Base-by-base conservation (phyloP, 306 rosid species). In the Trifolium pratense region DNA sequence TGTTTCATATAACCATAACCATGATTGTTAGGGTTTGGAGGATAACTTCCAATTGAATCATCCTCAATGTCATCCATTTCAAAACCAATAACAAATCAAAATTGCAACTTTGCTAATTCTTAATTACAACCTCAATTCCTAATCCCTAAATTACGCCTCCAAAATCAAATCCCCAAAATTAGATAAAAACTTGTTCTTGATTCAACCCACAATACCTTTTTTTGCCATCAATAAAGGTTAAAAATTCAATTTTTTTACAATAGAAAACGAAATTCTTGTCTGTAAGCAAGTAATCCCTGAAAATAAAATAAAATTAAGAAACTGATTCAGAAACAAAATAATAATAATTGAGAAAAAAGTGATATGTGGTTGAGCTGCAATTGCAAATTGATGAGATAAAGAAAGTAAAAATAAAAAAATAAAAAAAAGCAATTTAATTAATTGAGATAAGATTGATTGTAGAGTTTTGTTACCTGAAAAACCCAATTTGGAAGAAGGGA, bases 51-150 rank as follows among this genome's bases (percentile, higher is more conserved):
- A 56, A 56, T 23, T 56, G 34, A 79, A 72, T 86, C 96, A 79
- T 86, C 90, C 79, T 87, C 91, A 17, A 79, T 83, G 74, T 86
- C 96, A 72, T 88, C 98, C 98, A 93, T 93, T 56, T 56, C 13
- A 4, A 23, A 56, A 21, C 62, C 16, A 56, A 56, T 80, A 63
- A 55, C 21, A 43, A 23, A 5, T 23, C 67, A 55, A 43, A 23
- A 23, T 23, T 13, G 80, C 51, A 77, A 23, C 58, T 48, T 40
- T 66, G 49, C 48, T 14, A 48, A 11, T 10, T 13, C 48, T n/a
- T 11, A 42, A 42, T 42, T 29, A 29, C 32, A 4, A 29, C 4
- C 32, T 29, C 32, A 48, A 42, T 10, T 13, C n/a, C 48, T 42
- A 12, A 42, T 42, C 15, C 48, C 8, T 7, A n/a, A 48, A 48